Conservation (phyloP, 805 yeast species). For the Cyberlindnera lachancei region DNA sequence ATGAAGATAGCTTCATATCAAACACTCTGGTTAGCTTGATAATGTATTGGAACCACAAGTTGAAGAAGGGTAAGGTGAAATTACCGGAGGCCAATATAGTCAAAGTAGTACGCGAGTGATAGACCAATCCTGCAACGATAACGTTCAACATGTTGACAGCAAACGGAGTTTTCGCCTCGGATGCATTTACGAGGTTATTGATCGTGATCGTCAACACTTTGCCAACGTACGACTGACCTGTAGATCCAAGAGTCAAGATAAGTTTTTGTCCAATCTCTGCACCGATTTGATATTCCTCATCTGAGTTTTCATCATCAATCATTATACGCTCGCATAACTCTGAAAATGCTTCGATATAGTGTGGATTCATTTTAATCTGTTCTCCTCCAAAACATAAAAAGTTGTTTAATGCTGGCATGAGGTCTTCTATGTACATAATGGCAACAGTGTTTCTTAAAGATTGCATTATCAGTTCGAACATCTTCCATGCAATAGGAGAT, state of each 20-base stretch:
- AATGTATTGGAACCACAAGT: constrained; percentile 52
- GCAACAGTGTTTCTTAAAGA: constrained; percentile 39
- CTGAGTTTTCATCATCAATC: constrained; percentile 39
- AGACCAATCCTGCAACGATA: constrained; percentile 54
- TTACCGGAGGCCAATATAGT: constrained; percentile 37
- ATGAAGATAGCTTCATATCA: constrained; percentile 68
- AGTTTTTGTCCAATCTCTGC: constrained; percentile 61
- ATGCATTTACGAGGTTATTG: constrained; percentile 27
- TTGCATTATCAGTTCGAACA: constrained; percentile 45
- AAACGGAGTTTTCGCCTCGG: constrained; percentile 25
- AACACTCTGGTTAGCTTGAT: constrained; percentile 59
- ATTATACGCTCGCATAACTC: constrained; percentile 40
- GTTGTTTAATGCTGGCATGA: constrained; percentile 66
- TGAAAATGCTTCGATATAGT: constrained; percentile 40
- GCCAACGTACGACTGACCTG: constrained; percentile 38
- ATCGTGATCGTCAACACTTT: constrained; percentile 33
- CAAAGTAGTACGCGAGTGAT: constrained; percentile 51
- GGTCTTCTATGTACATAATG: constrained; percentile 65
- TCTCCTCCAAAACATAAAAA: constrained; percentile 55
- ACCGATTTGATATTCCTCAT: constrained; percentile 48
- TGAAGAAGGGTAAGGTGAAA: constrained; percentile 44
- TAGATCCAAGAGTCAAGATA: constrained; percentile 45
- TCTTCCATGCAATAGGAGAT: constrained; percentile 69
- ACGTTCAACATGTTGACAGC: constrained; percentile 49
- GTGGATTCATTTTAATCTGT: constrained; percentile 39